phyloP scores from a whole-genome alignment of 257 asterid species.

The Solanum microdontum region DNA sequence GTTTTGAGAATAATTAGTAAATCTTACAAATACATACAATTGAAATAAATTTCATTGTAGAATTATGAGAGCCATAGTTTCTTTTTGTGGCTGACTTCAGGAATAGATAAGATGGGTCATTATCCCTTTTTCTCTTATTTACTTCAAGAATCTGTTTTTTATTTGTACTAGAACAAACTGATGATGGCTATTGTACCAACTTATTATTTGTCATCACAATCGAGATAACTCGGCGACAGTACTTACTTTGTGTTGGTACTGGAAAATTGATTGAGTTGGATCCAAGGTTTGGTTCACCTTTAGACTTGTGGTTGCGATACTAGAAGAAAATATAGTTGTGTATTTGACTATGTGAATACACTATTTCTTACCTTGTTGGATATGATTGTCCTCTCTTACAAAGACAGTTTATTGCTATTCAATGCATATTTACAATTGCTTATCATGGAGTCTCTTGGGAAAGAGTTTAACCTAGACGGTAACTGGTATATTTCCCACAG shows the following conservation, averaged over 20 bases:
- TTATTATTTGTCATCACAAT: slow-evolving; percentile 34
- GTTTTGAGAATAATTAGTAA: not conserved
- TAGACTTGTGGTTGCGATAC: not conserved
- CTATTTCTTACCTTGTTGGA: slow-evolving; percentile 5
- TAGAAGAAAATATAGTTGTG: not conserved
- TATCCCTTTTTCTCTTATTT: not conserved
- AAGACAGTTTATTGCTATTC: slow-evolving; percentile 85
- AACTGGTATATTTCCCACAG: slow-evolving; percentile 44
- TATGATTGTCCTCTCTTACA: slow-evolving; percentile 57
- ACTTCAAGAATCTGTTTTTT: not conserved
- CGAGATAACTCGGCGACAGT: slow-evolving; percentile 77
- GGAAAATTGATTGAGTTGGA: slow-evolving; percentile 88
- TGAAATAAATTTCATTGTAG: not conserved
- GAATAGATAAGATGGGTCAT: not conserved
- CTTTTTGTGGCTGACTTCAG: not conserved
- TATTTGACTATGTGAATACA: not conserved
- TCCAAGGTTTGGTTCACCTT: slow-evolving; percentile 56
- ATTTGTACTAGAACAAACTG: not conserved
- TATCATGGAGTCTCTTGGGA: slow-evolving; percentile 98
- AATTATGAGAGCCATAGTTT: not conserved
- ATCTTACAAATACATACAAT: not conserved
- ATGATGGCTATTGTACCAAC: not conserved
- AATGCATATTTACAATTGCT: slow-evolving; percentile 94
- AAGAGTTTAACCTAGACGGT: slow-evolving; percentile 95
- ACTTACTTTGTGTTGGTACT: slow-evolving; percentile 89